A percentile compares a stretch with the other conserved stretches of the same genome.
phyloP scores from a whole-genome alignment of 495 filamentous ascomycete genomes.

The Tetracladium setigerum region DNA sequence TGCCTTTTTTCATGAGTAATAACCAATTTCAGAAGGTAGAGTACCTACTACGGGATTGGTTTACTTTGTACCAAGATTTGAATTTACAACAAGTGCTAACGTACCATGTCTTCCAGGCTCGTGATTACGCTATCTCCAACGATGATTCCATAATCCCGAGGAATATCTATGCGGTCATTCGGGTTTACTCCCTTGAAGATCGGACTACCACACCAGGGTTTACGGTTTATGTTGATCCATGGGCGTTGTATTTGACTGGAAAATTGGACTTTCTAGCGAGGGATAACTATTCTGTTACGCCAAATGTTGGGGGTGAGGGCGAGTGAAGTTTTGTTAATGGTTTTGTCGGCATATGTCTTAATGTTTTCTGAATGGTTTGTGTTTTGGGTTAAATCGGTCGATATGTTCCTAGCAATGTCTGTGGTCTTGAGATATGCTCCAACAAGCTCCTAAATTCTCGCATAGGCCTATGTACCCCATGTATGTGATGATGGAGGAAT shows the following conservation, averaged over 20 bases:
- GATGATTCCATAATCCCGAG: neutral
- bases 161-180: conserved; percentile 2
- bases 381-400: too few species aligned
- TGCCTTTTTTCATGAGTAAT: conserved; percentile 36
- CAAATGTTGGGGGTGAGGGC: neutral
- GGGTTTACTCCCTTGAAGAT: conserved; percentile 5
- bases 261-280: too few species aligned
- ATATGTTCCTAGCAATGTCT: too few species aligned
- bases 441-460: too few species aligned
- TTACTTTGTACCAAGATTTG: too few species aligned
- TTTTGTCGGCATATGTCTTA: neutral
- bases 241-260: conserved; percentile 2
- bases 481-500: too few species aligned
- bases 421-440: too few species aligned
- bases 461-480: too few species aligned
- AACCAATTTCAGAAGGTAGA: conserved; percentile 29
- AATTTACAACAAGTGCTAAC: too few species aligned
- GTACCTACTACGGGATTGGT: neutral
- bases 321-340: neutral
- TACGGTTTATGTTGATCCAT: conserved; percentile 8
- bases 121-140: too few species aligned
- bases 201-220: neutral
- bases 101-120: too few species aligned
- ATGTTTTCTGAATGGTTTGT: neutral
- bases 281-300: neutral